Base-by-base conservation (phyloP, 495 filamentous ascomycete genomes). In the Xylaria grammica region DNA sequence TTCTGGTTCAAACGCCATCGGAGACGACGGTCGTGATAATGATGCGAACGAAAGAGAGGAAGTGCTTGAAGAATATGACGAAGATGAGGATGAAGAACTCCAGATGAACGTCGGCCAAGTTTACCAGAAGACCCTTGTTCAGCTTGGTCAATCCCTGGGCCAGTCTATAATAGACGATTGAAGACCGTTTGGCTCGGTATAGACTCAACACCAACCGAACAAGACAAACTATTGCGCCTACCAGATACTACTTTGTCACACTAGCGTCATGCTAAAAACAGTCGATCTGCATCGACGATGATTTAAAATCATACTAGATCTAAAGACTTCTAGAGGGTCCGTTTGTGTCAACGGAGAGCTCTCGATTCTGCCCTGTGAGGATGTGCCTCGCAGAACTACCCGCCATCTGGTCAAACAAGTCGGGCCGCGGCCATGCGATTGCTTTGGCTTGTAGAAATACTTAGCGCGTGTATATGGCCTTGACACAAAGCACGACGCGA, bases 121-220 rank as follows among this genome's bases (percentile, higher is more conserved):
- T 0, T 97, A 94, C 76, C 91, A 94, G 74, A 81, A 82, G 69
- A 94, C 91, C 0, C 81, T 96, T 64, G 84, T 89, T 53, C 82
- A 89, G 72, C 74, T 95, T 4, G 90, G 87, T 4, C 87, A 86
- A 71, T 81, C 81, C 19, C 69, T 91, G 29, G 86, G 81, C 34
- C 34, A 61, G 20, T 61, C 51, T 29, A 63, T 63, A 40, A 36
- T 57, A 48, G 54, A 40, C 36, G 63, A 63, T 32, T 67, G 51
- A 62, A 26, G 9, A 9, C 3, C 6, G 27, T 62, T 34, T 2
- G 30, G 2, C 26, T 45, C 2, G 6, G 36, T n/a, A 53, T n/a
- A 1, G 1, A 13, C 27, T 8, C 11, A 54, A 45, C n/a, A 42
- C n/a, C 1, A 5, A 46, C 19, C 38, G 32, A 32, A 48, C 20